Evolutionary conservation across 495 filamentous ascomycete genomes (phyloP).

Genomic region (Penicillium waksmanii): DNA sequence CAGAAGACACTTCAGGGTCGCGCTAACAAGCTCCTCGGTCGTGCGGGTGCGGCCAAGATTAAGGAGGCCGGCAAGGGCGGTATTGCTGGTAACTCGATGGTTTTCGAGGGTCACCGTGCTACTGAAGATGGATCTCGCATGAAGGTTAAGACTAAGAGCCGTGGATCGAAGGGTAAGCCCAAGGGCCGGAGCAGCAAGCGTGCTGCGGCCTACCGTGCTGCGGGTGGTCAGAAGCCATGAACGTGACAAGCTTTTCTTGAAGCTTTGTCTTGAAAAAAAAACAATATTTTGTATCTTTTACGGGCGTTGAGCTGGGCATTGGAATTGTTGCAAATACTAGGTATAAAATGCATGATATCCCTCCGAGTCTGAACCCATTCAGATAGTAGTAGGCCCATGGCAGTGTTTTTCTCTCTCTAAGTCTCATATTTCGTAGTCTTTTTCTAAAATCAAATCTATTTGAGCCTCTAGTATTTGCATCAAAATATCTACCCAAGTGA

Average conservation of each 20-base stretch:
- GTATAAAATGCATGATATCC: slow-evolving; percentile 13
- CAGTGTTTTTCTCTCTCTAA: too few relatives aligned
- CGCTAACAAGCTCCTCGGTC: slow-evolving; percentile 79
- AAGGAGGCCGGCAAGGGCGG: slow-evolving; percentile 44
- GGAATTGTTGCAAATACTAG: slow-evolving; percentile 18
- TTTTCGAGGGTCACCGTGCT: slow-evolving; percentile 91
- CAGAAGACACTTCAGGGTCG: slow-evolving; percentile 77
- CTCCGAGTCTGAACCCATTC: not conserved
- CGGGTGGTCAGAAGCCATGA: slow-evolving; percentile 50
- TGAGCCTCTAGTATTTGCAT: too few relatives aligned
- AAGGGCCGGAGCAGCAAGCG: slow-evolving; percentile 57
- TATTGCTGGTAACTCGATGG: slow-evolving; percentile 59
- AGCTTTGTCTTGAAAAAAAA: slow-evolving; percentile 12
- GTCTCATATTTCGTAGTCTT: too few relatives aligned
- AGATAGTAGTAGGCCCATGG: too few relatives aligned
- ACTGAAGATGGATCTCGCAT: slow-evolving; percentile 65
- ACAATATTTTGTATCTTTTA: slow-evolving; percentile 24
- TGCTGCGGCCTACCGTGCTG: slow-evolving; percentile 68
- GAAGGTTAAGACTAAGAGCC: slow-evolving; percentile 62
- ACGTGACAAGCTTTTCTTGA: not conserved
- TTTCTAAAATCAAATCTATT: too few relatives aligned
- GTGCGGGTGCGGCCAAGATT: slow-evolving; percentile 71
- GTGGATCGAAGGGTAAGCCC: slow-evolving; percentile 56
- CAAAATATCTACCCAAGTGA: too few relatives aligned
- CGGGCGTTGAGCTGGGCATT: slow-evolving; percentile 30